phyloP scores from a whole-genome alignment of 768 basidiomycete genomes.

The Nevesoporus exiguus region DNA sequence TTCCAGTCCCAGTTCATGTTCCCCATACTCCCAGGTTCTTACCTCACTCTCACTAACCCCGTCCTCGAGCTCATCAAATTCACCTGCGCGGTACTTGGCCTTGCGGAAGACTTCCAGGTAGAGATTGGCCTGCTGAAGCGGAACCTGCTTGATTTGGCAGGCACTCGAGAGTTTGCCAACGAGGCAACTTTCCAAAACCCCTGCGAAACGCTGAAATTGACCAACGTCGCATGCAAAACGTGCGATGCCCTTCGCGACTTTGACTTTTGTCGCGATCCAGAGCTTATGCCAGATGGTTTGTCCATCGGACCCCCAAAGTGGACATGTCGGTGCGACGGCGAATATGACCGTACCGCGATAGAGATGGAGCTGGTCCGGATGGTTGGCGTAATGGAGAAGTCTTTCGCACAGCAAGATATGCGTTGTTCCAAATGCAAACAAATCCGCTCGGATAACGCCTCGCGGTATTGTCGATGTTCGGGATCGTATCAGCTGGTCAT shows the following conservation, averaged over 20 bases:
- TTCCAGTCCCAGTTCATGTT: slow-evolving; percentile 64
- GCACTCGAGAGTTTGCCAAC: slow-evolving; percentile 79
- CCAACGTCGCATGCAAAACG: slow-evolving; percentile 83
- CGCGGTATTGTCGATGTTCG: slow-evolving; percentile 83
- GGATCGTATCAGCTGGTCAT: slow-evolving; percentile 74
- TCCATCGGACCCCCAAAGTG: slow-evolving; percentile 53
- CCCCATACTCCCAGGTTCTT: slow-evolving; percentile 83
- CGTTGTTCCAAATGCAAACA: slow-evolving; percentile 87
- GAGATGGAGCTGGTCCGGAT: slow-evolving; percentile 83
- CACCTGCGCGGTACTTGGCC: slow-evolving; percentile 72
- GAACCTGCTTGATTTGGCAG: slow-evolving; percentile 83
- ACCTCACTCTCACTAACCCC: slow-evolving; percentile 75
- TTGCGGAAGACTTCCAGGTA: slow-evolving; percentile 77
- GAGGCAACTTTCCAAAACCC: slow-evolving; percentile 90
- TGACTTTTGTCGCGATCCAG: slow-evolving; percentile 92
- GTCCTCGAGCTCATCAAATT: slow-evolving; percentile 88
- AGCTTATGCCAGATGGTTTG: slow-evolving; percentile 61
- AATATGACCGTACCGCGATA: slow-evolving; percentile 86
- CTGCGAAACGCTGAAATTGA: slow-evolving; percentile 80
- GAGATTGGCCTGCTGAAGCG: slow-evolving; percentile 89
- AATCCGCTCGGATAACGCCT: slow-evolving; percentile 85
- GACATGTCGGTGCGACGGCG: slow-evolving; percentile 74
- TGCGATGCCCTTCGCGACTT: slow-evolving; percentile 87
- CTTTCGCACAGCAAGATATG: slow-evolving; percentile 87
- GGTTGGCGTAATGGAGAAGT: slow-evolving; percentile 64